These are phyloP conservation scores for Backusella australiensis DNA, from an alignment of 192 early-diverging fungal genomes.

Conservation along the genomic window DNA sequence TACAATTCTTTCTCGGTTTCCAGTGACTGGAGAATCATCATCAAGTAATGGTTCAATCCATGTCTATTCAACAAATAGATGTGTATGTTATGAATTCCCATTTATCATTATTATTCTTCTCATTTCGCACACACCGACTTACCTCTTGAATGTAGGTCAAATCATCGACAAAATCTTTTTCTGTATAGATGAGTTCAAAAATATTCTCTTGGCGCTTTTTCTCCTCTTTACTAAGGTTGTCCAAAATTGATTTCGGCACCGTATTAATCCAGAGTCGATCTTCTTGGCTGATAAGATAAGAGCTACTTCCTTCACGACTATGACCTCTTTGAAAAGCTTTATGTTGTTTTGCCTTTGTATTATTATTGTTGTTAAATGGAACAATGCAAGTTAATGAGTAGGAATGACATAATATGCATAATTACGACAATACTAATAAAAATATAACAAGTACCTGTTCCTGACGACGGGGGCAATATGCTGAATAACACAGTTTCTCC, in stretches of 20 bases:
- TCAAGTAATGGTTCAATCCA: constrained; percentile 66
- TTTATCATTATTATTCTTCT: neutral
- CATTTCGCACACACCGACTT: neutral
- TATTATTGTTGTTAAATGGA: neutral
- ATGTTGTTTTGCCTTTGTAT: neutral
- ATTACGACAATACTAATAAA: neutral
- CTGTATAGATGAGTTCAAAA: constrained; percentile 89
- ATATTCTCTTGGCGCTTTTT: constrained; percentile 91
- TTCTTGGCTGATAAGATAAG: constrained; percentile 43
- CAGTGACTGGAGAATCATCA: constrained; percentile 58
- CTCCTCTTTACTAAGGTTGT: constrained; percentile 70
- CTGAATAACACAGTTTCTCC: constrained; percentile 85
- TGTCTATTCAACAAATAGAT: constrained; percentile 27
- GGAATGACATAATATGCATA: neutral
- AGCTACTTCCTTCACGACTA: constrained; percentile 4
- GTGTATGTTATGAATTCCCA: neutral
- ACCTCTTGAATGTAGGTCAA: constrained; percentile 77
- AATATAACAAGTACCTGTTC: constrained; percentile 45
- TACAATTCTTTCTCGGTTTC: constrained; percentile 49
- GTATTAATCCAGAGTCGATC: constrained; percentile 80
- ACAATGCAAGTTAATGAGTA: neutral
- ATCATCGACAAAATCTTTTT: constrained; percentile 91
- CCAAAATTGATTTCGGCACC: constrained; percentile 73
- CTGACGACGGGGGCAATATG: constrained; percentile 77
- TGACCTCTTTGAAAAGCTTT: neutral